phyloP scores from a whole-genome alignment of 108 stramenopile genomes.

The Pseudonitzschia pungens region DNA sequence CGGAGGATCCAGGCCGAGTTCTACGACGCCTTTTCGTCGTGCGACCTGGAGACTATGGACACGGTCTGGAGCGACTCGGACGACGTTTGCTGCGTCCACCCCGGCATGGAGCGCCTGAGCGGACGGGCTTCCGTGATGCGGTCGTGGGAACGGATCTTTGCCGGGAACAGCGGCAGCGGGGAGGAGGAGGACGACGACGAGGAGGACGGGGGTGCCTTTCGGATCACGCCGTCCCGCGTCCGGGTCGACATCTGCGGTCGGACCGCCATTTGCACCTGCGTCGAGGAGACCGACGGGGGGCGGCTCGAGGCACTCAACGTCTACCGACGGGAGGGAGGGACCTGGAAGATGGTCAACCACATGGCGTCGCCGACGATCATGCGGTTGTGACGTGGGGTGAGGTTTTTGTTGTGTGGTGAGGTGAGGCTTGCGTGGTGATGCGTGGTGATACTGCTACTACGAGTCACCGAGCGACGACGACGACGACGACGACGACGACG shows the following conservation, averaged over 20 bases:
- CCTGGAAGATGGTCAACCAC: conserved; percentile 39
- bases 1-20: conserved; percentile 30
- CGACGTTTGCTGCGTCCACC: conserved; percentile 31
- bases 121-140: conserved; percentile 23
- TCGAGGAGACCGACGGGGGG: conserved; percentile 20
- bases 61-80: conserved; percentile 21
- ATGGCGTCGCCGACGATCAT: conserved; percentile 33
- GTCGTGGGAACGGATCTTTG: conserved; percentile 32
- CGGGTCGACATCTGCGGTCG: conserved; percentile 28
- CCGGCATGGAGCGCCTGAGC: conserved; percentile 15
- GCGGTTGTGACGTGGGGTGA: too few species aligned
- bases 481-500: too few species aligned
- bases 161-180: not conserved
- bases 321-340: conserved; percentile 34
- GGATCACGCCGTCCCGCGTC: conserved; percentile 14
- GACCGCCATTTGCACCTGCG: conserved; percentile 37
- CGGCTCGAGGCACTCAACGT: conserved; percentile 32
- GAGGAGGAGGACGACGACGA: not conserved
- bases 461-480: too few species aligned
- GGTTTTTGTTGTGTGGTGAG: too few species aligned
- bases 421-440: too few species aligned
- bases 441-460: too few species aligned
- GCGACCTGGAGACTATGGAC: conserved; percentile 26
- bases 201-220: not conserved
- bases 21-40: conserved; percentile 39